Evolutionary conservation across 179 eudicot genomes (phyloP).

Genomic region (Amaranthus tricolor): DNA sequence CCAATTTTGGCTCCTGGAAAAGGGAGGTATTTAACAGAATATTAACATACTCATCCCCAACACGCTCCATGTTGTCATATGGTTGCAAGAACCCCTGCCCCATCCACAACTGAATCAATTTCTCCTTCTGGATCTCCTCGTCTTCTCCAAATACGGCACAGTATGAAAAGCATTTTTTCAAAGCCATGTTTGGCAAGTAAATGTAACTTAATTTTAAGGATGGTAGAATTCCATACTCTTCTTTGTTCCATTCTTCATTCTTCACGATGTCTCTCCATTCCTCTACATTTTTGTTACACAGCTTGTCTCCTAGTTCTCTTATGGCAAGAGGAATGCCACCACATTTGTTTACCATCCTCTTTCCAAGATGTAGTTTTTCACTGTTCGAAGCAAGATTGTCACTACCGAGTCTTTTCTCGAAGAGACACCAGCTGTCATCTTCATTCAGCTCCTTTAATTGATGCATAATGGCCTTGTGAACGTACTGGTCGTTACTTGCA

Average conservation of each 20-base stretch:
- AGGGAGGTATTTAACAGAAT: conserved; percentile 19
- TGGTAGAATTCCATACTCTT: conserved; percentile 14
- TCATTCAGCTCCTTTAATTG: conserved; percentile 13
- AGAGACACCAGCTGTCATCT: conserved; percentile 25
- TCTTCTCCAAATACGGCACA: conserved; percentile 29
- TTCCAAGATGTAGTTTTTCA: conserved; percentile 5
- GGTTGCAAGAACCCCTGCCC: conserved; percentile 30
- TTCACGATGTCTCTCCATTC: conserved; percentile 19
- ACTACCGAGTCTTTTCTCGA: conserved; percentile 6
- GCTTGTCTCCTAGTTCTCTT: conserved; percentile 24
- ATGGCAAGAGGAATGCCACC: conserved; percentile 33
- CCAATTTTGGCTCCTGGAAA: conserved; percentile 10
- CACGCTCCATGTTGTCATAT: conserved; percentile 16
- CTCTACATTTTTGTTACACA: conserved; percentile 2
- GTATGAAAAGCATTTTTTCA: conserved; percentile 31
- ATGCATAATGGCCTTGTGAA: background rate
- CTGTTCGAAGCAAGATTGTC: background rate
- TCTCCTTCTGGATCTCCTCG: background rate
- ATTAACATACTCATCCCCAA: conserved; percentile 16
- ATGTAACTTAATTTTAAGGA: conserved; percentile 27
- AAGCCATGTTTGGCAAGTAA: conserved; percentile 14
- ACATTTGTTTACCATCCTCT: conserved; percentile 26
- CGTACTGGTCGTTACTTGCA: background rate
- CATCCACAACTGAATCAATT: conserved; percentile 29
- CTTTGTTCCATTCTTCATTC: conserved; percentile 19